Base-by-base conservation (phyloP, 768 basidiomycete species). In the Lactarius psammicola region DNA sequence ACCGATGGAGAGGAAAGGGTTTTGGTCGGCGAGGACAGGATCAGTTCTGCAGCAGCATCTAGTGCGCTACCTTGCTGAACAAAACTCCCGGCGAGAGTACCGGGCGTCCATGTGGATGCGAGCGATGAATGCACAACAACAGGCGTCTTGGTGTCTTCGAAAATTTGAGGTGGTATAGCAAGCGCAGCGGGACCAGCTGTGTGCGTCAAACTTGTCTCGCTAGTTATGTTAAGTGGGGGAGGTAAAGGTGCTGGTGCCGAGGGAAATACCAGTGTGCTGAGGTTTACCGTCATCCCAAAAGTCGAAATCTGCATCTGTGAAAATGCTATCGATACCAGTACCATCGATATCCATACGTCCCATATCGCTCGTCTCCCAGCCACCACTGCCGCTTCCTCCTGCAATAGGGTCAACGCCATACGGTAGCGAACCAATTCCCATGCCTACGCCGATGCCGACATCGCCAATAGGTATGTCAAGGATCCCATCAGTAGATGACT, bases 271-370 rank as follows among this genome's bases (percentile, higher is more conserved):
- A 1, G 82, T 78, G 0, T 85, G 86, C 30, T 80, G 49, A 9
- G 68, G 68, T 60, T 70, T 70, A 6, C 68, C 80, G 72, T 66
- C 60, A 18, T 94, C 91, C 72, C 94, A 95, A 75, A 92, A 94
- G 73, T 84, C 88, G 74, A 94, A 95, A 74, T 95, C 92, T 62
- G 93, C 92, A 59, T 95, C 92, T 0, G 92, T 93, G 70, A 94
- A 87, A 38, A 75, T 70, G 34, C 73, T 75, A 59, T 75, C 76
- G 31, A 76, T 68, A 49, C 72, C 73, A 36, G 70, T 70, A 49
- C 68, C 68, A 30, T 67, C 74, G 20, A 68, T 75, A 59, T 75
- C 75, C 59, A 75, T 73, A 44, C 70, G 74, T 6, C 63, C 73
- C 36, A 72, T 66, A 51, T 67, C 70, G 34, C 71, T 64, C 23